Percentiles rank a stretch among this genome's conserved stretches.
These are phyloP conservation scores for Spongiforma sp. DNA, from an alignment of 1,284 basidiomycete species.

Conservation along the genomic window DNA sequence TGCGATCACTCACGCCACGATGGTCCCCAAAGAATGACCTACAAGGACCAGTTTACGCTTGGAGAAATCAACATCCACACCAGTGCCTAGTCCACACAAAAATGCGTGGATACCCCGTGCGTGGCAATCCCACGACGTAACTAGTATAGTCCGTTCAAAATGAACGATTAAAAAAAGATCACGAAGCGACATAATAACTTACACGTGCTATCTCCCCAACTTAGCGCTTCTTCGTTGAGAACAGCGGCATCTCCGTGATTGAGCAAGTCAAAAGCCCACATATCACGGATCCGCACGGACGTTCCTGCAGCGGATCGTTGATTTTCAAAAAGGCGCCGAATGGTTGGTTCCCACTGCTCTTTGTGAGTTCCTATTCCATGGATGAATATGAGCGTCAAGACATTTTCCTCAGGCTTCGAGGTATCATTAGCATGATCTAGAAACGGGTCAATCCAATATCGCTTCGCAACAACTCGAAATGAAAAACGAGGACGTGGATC, in stretches of 20 bases:
- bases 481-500: slow-evolving; percentile 1
- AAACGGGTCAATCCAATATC: too few species aligned
- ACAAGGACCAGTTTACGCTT: too few species aligned
- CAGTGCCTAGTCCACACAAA: too few species aligned
- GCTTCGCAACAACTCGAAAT: slow-evolving; percentile 5
- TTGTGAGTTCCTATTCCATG: neutral
- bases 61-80: too few species aligned
- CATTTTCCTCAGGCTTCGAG: neutral
- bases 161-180: too few species aligned
- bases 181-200: neutral
- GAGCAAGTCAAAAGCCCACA: slow-evolving; percentile 9
- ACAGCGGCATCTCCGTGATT: slow-evolving; percentile 12
- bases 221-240: slow-evolving; percentile 10
- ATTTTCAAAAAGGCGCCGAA: too few species aligned
- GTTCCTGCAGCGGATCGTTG: neutral
- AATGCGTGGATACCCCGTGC: too few species aligned
- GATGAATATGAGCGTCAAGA: neutral
- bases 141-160: too few species aligned
- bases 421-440: neutral
- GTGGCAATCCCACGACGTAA: too few species aligned
- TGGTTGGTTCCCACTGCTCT: too few species aligned
- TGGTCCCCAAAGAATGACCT: too few species aligned
- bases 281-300: slow-evolving; percentile 4
- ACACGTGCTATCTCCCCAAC: slow-evolving; percentile 2
- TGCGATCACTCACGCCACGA: too few species aligned